Base-by-base conservation (phyloP, 2,329 filamentous ascomycete genomes). In the Elsinoe australis region DNA sequence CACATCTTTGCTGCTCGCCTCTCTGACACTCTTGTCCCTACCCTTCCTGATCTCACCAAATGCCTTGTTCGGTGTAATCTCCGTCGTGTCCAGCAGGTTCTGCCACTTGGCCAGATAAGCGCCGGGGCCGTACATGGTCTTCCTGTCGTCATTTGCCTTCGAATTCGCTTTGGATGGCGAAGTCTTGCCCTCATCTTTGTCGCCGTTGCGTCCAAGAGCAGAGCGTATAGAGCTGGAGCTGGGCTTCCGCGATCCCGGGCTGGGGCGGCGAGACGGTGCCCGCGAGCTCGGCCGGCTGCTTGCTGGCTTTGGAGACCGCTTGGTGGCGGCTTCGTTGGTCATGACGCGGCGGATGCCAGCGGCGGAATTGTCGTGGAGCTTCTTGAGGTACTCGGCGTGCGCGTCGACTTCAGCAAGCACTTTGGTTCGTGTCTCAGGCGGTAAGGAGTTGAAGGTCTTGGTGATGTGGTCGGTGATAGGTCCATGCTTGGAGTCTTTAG, bases 71-170 rank as follows among this genome's bases (percentile, higher is more conserved):
- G 85, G 83, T 1, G 82, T 84, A 52, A 89, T 80, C 36, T 73
- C 62, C 0, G 85, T 85, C n/a, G 73, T 68, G 59, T 88, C 81
- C 2, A 89, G 69, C 5, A 88, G 68, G 1, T 75, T 69, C 60
- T 87, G 82, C 85, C 85, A 89, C 42, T 79, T 74, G 1, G 77
- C 72, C 18, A 88, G 74, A 59, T 84, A 89, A 38, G 83, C 76
- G 1, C 85, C 85, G 0, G 85, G 84, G 0, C 83, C 84, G 18
- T 71, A 72, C 47, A 74, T 74, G 28, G 67, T 70, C 26, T 44
- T 44, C 14, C 28, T 41, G 36, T 22, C 36, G 15, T 41, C 17
- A n/a, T 21, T 15, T 5, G 14, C 6, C 39, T 44, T 32, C 2
- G 24, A 21, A 24, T 29, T 24, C 5, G 29, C 28, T 7, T 21